A percentile compares a stretch with the other conserved stretches of the same genome.
Conservation (phyloP, 2,329 filamentous ascomycete species). For the Fusarium avenaceum region DNA sequence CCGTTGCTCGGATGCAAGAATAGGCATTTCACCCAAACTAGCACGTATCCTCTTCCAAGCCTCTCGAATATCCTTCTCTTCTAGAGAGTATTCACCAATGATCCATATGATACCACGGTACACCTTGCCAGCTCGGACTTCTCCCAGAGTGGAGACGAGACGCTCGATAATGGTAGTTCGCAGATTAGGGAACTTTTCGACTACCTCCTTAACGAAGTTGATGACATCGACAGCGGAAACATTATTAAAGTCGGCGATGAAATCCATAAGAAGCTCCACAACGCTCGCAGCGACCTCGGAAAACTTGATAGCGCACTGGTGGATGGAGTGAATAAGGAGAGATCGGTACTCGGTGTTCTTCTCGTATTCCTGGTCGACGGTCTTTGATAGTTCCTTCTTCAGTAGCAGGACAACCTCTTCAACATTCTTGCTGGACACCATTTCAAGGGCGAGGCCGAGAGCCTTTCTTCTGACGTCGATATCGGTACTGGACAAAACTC, state of each 20-base stretch:
- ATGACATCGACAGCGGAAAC: slow-evolving; percentile 97
- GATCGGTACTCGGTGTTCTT: slow-evolving; percentile 97
- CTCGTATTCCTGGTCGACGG: slow-evolving; percentile 98
- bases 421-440: slow-evolving; percentile 99
- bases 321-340: slow-evolving; percentile 95
- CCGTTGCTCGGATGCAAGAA: slow-evolving; percentile 93
- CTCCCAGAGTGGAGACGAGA: slow-evolving; percentile 88
- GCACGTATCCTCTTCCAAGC: slow-evolving; percentile 97
- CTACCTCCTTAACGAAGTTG: slow-evolving; percentile 98
- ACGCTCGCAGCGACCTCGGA: slow-evolving; percentile 98
- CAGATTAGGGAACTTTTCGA: slow-evolving; percentile 95
- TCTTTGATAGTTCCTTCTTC: slow-evolving; percentile 98
- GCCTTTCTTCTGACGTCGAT: slow-evolving; percentile 96
- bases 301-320: slow-evolving; percentile 99
- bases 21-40: slow-evolving; percentile 96
- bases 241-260: slow-evolving; percentile 98
- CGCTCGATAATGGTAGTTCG: slow-evolving; percentile 88
- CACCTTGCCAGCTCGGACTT: slow-evolving; percentile 96
- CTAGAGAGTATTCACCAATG: slow-evolving; percentile 94
- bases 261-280: slow-evolving; percentile 97
- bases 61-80: slow-evolving; percentile 93
- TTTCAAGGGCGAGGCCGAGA: slow-evolving; percentile 89
- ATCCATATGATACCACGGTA: slow-evolving; percentile 98
- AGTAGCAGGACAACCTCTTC: slow-evolving; percentile 96
- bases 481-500: slow-evolving; percentile 94